Evolutionary conservation across 129 eudicot species (phyloP), one percentile per base, ranked within the genome.

Genomic region (Centaurea solstitialis): DNA sequence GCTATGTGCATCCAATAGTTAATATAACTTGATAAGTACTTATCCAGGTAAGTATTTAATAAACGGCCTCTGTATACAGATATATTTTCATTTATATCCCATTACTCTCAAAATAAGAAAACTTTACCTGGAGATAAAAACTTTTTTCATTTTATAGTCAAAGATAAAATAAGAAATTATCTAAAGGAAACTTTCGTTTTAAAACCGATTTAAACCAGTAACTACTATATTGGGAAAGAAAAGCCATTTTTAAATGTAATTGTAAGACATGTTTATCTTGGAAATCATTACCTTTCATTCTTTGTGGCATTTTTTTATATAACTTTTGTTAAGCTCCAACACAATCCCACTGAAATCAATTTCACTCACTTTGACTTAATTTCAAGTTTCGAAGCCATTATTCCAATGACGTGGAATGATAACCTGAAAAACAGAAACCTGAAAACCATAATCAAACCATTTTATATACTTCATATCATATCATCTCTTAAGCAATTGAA

Each of bases 341-440:
- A 73, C 18, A 15, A 64, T 65, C 68, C 41, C 64, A 74, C 10
- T 43, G 65, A 64, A n/a, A 68, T 68, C 37, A 66, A 67, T 40
- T 5, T 33, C 76, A 69, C 76, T 50, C 38, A 66, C 28, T 75
- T 75, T 68, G 76, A 81, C 80, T 26, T 28, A 12, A 76, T 70
- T 82, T 71, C 82, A 82, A 77, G 72, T 82, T 82, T 70, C 86
- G 20, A 82, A 11, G 78, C 74, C 72, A 82, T 61, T 15, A 59
- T 79, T 70, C 71, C 47, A 8, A 38, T 68, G 78, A 82, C 38
- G 81, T 81, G 85, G 71, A 81, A 65, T 39, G 6, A 40, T 40
- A 76, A 70, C 77, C 78, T 72, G 28, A 76, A 18, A 82, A 76
- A 82, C 78, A 57, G 78, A 76, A 62, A 70, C 59, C 68, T 10